A percentile compares a stretch with the other conserved stretches of the same genome.
Conservation (phyloP, 1,284 basidiomycete genomes). For the Heterobasidion occidentale region DNA sequence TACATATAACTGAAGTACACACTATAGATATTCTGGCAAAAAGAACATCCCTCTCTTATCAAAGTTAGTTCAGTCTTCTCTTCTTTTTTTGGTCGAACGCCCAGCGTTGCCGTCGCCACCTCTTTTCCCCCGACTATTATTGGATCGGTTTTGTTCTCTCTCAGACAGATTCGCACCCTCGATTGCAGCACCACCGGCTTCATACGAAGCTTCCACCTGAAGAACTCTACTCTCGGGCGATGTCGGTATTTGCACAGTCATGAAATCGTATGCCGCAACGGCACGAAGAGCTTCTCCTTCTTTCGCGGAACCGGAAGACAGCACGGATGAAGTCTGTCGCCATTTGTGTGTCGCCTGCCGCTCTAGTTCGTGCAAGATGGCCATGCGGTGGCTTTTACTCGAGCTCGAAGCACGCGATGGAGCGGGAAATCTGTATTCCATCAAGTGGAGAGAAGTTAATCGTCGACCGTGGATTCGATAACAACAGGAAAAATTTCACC, state of each 20-base stretch:
- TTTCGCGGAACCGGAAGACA: not conserved
- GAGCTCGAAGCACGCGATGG: constrained; percentile 27
- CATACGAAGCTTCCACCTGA: too few relatives aligned
- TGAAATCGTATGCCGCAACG: constrained; percentile 1
- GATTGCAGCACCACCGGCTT: not conserved
- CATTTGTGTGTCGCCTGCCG: constrained; percentile 55
- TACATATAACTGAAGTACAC: too few relatives aligned
- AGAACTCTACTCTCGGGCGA: not conserved
- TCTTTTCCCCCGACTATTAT: too few relatives aligned
- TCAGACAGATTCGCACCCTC: not conserved
- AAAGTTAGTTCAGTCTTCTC: too few relatives aligned
- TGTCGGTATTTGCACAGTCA: not conserved
- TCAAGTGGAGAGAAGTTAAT: constrained; percentile 23
- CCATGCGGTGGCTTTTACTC: constrained; percentile 27
- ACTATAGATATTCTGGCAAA: too few relatives aligned
- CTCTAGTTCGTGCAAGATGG: constrained; percentile 57
- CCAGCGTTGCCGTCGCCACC: too few relatives aligned
- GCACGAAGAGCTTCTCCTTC: not conserved
- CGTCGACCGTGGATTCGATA: constrained; percentile 14
- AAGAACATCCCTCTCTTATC: too few relatives aligned
- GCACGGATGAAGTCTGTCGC: constrained; percentile 24
- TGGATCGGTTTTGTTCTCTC: too few relatives aligned
- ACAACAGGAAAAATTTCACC: constrained; percentile 30
- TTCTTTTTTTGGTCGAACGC: too few relatives aligned
- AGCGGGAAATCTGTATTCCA: constrained; percentile 25